phyloP scores from a whole-genome alignment of 352 stramenopile species.

The Globisporangium cederbergense region DNA sequence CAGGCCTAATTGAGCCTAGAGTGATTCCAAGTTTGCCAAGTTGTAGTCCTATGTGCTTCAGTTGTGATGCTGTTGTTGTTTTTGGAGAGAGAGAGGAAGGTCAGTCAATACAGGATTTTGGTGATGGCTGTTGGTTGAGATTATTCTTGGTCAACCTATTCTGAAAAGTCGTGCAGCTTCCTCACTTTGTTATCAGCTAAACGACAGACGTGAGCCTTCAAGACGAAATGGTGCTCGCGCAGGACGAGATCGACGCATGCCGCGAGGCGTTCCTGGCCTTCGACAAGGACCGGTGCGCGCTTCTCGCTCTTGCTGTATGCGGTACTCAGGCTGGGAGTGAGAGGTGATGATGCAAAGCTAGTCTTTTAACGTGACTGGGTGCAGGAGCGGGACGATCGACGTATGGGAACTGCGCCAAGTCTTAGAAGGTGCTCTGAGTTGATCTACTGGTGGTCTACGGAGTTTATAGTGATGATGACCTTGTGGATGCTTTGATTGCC shows the following conservation, averaged over 20 bases:
- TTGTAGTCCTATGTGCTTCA: too few relatives aligned
- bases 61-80: too few relatives aligned
- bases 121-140: neutral
- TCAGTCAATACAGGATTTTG: too few relatives aligned
- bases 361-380: neutral
- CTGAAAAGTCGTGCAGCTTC: neutral
- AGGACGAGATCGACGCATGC: slow-evolving; percentile 96
- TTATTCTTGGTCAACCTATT: neutral
- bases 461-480: neutral
- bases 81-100: too few relatives aligned
- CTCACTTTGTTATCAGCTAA: neutral
- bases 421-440: slow-evolving; percentile 75
- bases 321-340: neutral
- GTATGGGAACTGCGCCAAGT: slow-evolving; percentile 92
- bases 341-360: neutral
- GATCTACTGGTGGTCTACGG: neutral
- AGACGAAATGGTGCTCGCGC: slow-evolving; percentile 80
- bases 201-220: neutral
- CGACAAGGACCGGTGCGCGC: slow-evolving; percentile 90
- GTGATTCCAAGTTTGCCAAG: too few relatives aligned
- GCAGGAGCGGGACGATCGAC: slow-evolving; percentile 93
- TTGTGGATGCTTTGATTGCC: neutral
- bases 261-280: slow-evolving; percentile 96
- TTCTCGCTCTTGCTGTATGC: neutral
- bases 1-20: neutral